Percentiles rank a stretch among this genome's conserved stretches.
Conservation (phyloP, 768 basidiomycete species). For the Omphalotus guepiniiformis region DNA sequence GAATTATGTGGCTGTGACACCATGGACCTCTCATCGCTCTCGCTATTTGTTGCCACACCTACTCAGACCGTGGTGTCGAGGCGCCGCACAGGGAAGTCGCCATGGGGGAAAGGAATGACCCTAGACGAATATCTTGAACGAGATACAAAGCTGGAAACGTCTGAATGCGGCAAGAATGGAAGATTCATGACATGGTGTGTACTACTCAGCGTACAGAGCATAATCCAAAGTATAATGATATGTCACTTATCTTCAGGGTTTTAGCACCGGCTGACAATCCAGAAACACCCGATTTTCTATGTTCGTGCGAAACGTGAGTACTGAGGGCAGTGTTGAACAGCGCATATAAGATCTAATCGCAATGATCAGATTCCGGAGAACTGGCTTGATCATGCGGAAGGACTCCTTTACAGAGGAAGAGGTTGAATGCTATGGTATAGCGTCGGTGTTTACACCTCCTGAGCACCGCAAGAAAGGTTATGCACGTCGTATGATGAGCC, state of each 20-base stretch:
- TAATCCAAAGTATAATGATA: too few species aligned
- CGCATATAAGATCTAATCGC: not conserved
- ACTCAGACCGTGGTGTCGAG: slow-evolving; percentile 41
- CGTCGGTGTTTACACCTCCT: slow-evolving; percentile 53
- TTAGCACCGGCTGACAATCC: slow-evolving; percentile 50
- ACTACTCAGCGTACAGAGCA: not conserved
- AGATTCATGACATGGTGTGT: slow-evolving; percentile 47
- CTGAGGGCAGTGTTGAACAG: not conserved
- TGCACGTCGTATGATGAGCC: slow-evolving; percentile 58
- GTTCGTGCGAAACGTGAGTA: slow-evolving; percentile 59
- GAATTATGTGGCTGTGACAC: too few species aligned
- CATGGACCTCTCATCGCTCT: slow-evolving; percentile 24
- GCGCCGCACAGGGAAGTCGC: slow-evolving; percentile 25
- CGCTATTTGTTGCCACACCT: slow-evolving; percentile 45
- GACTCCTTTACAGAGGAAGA: slow-evolving; percentile 18
- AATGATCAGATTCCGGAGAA: slow-evolving; percentile 26
- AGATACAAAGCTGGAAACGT: slow-evolving; percentile 33
- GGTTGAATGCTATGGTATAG: slow-evolving; percentile 47
- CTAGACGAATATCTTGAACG: slow-evolving; percentile 43
- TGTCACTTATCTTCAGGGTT: slow-evolving; percentile 39
- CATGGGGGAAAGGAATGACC: slow-evolving; percentile 42
- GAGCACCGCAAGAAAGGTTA: slow-evolving; percentile 51
- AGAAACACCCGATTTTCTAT: slow-evolving; percentile 48
- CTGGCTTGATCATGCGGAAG: slow-evolving; percentile 22
- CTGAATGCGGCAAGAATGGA: slow-evolving; percentile 42